Evolutionary conservation across 2,329 filamentous ascomycete species (phyloP), one percentile per base, ranked within the genome.

Genomic region (Pseudogymnoascus sp.): DNA sequence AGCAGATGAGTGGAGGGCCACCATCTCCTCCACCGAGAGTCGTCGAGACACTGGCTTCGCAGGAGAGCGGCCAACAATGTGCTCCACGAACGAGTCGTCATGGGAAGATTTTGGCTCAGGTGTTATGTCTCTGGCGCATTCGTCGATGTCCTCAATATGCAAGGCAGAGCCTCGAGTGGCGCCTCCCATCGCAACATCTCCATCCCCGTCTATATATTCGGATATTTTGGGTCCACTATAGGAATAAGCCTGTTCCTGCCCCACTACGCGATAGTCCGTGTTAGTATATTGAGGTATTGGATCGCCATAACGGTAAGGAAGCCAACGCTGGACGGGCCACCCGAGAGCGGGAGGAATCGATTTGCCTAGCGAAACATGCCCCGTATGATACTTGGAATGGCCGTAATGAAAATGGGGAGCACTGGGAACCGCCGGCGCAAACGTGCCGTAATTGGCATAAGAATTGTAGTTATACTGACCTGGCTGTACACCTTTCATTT

Each of bases 11-110:
- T 18, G 61, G 37, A 34, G 18, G 46, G 64, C 71, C 5, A 73
- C 68, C 68, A 74, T 56, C 71, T 72, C 71, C n/a, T 68, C 70
- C 62, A 73, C 70, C 63, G 60, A 62, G 60, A 28, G 16, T 1
- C 42, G 28, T 16, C 37, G 42, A 7, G 18, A n/a, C n/a, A 53
- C 60, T 28, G 37, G 37, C 28, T 62, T 62, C 21, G 40, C 60
- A 23, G 60, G 60, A 53, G 60, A 62, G 63, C 73, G 70, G 53
- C 72, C 68, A 40, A 65, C 75, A 11, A 77, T 74, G 68, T 76
- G 65, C 69, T 75, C 72, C 8, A 74, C 69, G 65, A 77, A 75
- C 59, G 72, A 74, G 61, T 74, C 72, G 14, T 73, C 70, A 31
- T 66, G 65, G 5, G 49, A 34, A 14, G 49, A 56, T 56, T 56